Evolutionary conservation across 2,329 filamentous ascomycete genomes (phyloP), one percentile per base, ranked within the genome.

Genomic region (Penicillium frequentans): DNA sequence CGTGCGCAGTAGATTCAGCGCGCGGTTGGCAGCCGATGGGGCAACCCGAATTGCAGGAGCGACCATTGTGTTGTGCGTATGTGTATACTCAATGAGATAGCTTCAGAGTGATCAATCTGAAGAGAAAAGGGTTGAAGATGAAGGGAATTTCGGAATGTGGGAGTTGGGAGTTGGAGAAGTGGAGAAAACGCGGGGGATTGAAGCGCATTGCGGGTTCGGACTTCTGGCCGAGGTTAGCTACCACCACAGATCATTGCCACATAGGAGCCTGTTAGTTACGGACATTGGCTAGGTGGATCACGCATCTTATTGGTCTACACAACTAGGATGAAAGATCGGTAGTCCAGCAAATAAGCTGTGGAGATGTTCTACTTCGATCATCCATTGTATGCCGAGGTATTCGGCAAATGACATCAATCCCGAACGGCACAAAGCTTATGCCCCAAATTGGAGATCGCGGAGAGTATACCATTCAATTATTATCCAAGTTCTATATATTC

Each of bases 1-100:
- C n/a, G 93, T 93, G 54, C 90, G 88, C 49, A 98, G 86, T 53
- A 91, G 82, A 64, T 84, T 78, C 55, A 87, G 65, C 19, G 79
- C 79, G 58, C 77, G 70, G 55, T 73, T 77, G 56, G 78, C 77
- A 49, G 79, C 78, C 9, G 77, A 76, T 35, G 77, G 75, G 46
- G 77, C 76, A 56, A 80, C 70, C 44, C 79, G 73, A 54, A 81
- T 70, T 46, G 75, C 70, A 47, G 75, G 73, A 51, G 69, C 58
- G 58, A 74, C 63, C 75, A 77, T 76, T 49, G 52, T 50, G 2
- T 19, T 19, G 35, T 19, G 9, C 27, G 37, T 29, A 44, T 42
- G n/a, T 55, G 13, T 56, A 31, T 8, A 29, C 3, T 43, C 21
- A n/a, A 37, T 23, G n/a, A 19, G n/a, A 27, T 21, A 31, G 2